Conservation (phyloP, 1,284 basidiomycete species). For the Leccinum pseudoinsigne region DNA sequence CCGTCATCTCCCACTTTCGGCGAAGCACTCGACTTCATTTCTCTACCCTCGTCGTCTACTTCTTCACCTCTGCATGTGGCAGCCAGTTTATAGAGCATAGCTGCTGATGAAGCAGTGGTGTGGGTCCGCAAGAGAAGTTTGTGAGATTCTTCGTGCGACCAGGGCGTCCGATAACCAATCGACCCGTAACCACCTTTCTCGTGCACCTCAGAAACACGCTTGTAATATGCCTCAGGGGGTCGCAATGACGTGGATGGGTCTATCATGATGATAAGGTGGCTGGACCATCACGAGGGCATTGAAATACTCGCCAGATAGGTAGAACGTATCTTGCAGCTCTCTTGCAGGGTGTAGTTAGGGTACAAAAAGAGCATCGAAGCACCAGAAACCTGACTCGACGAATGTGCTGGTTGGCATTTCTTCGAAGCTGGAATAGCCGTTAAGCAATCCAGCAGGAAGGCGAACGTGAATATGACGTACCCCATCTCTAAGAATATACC, state of each 20-base stretch:
- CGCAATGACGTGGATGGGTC: slow-evolving; percentile 82
- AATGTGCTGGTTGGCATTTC: slow-evolving; percentile 99
- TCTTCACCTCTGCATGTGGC: slow-evolving; percentile 67
- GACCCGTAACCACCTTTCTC: slow-evolving; percentile 93
- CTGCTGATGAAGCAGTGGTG: slow-evolving; percentile 94
- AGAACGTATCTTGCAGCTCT: slow-evolving; percentile 99
- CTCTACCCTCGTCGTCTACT: slow-evolving; percentile 40
- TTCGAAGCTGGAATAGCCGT: slow-evolving; percentile 69
- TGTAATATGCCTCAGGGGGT: slow-evolving; percentile 87
- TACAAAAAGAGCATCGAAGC: slow-evolving; percentile 98
- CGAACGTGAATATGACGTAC: slow-evolving; percentile 40
- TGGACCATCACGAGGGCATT: neutral
- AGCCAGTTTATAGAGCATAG: slow-evolving; percentile 95
- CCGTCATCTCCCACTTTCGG: slow-evolving; percentile 51
- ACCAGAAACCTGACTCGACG: slow-evolving; percentile 99
- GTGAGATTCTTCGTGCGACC: slow-evolving; percentile 88
- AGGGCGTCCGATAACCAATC: slow-evolving; percentile 97
- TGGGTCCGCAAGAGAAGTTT: slow-evolving; percentile 96
- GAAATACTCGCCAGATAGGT: slow-evolving; percentile 74
- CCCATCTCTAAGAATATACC: slow-evolving; percentile 99
- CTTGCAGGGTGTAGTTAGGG: slow-evolving; percentile 99
- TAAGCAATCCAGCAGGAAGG: neutral
- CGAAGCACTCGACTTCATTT: slow-evolving; percentile 35
- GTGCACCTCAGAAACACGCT: slow-evolving; percentile 87
- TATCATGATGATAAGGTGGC: slow-evolving; percentile 32